Evolutionary conservation across 2,329 filamentous ascomycete genomes (phyloP), one percentile per base, ranked within the genome.

Genomic region (Nigrospora oryzae): DNA sequence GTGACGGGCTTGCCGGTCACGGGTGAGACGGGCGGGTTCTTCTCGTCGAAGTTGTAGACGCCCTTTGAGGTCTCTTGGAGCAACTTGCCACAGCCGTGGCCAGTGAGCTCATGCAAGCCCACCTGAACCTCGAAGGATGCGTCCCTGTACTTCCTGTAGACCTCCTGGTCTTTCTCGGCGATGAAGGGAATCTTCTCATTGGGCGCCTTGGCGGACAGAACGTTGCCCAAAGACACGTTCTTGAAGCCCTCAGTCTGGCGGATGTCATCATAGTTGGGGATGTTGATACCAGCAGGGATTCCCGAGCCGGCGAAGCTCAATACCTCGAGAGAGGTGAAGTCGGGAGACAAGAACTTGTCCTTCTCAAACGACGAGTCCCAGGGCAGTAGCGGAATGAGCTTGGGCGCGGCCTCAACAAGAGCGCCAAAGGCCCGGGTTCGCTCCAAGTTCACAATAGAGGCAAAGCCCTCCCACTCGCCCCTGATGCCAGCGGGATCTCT

Each of bases 151-250:
- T 86, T 85, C 55, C 85, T 78, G 65, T 85, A 97, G 5, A 95
- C 62, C 3, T 80, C 78, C 17, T 93, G 73, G 56, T 97, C 91
- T 38, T 78, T 74, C 2, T 86, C 80, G 13, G 81, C 75, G 57
- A 98, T 89, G 67, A 97, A 95, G 0, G 91, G 91, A 28, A 95
- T 86, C 53, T 86, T 86, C 70, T 97, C 91, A 57, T 95, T 85
- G 1, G 90, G 88, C 0, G 89, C 86, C 68, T 95, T 95, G 13
- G 93, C 93, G 51, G 83, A 86, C 32, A 97, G 71, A 2, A 97
- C 88, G 54, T 98, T 98, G 43, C 91, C 93, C 2, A 98, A 76
- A 11, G 88, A 95, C 12, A 94, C 88, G 55, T 94, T 94, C 69
- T 95, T 95, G 78, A 94, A 95, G 3, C 89, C 89, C 49, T 89